These are phyloP conservation scores for Alloteropsis semialata DNA, from an alignment of 176 grass and related monocot genomes.

Conservation along the genomic window DNA sequence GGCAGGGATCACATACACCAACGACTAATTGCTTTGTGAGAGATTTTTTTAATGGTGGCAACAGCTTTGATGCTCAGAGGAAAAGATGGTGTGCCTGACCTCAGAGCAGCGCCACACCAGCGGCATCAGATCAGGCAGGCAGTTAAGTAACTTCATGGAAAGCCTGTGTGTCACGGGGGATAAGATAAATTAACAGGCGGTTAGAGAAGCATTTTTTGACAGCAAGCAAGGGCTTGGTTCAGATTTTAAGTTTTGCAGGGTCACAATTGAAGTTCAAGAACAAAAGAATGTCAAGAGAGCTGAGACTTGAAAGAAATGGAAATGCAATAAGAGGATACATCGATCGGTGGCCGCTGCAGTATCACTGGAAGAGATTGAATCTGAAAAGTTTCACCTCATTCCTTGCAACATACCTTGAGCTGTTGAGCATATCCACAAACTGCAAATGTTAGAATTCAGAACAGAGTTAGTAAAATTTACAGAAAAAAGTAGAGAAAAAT, in stretches of 20 bases:
- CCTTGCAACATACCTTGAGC: neutral
- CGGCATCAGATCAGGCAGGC: conserved; percentile 12
- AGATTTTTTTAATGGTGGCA: conserved; percentile 30
- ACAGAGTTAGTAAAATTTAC: neutral
- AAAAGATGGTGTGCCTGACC: conserved; percentile 33
- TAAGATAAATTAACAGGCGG: conserved; percentile 41
- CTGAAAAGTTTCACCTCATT: neutral
- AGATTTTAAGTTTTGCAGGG: conserved; percentile 20
- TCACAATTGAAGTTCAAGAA: conserved; percentile 13
- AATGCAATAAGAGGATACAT: neutral
- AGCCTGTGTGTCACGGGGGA: conserved; percentile 43
- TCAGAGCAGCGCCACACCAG: neutral
- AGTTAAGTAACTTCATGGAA: conserved; percentile 49
- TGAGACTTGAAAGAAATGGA: neutral
- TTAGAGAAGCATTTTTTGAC: conserved; percentile 30
- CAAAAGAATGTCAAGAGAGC: neutral
- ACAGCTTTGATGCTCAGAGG: conserved; percentile 40
- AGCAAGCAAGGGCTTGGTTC: conserved; percentile 22
- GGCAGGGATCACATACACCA: conserved; percentile 34
- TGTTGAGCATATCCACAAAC: neutral
- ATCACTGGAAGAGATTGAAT: neutral
- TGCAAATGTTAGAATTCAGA: neutral
- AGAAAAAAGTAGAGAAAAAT: too few species aligned
- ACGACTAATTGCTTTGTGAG: conserved; percentile 37
- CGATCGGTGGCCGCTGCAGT: neutral